phyloP scores from a whole-genome alignment of 768 basidiomycete genomes.

The Auricularia heimuer region DNA sequence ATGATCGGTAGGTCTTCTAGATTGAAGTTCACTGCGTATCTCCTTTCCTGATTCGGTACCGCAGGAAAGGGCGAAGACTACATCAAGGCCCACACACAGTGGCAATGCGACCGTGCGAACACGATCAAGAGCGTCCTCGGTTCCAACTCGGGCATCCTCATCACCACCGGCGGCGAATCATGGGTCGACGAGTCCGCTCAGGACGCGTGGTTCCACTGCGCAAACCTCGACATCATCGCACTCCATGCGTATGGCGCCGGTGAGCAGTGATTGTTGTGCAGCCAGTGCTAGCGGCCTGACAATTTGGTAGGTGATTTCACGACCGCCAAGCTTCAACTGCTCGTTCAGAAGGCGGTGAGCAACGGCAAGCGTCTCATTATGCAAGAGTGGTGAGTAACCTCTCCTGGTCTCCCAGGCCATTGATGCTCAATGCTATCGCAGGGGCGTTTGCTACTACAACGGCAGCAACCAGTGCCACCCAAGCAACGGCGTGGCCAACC shows the following conservation, averaged over 20 bases:
- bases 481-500: constrained; percentile 14
- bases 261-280: constrained; percentile 13
- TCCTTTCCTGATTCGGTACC: background rate
- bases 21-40: background rate
- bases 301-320: constrained; percentile 3
- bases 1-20: constrained; percentile 19
- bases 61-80: constrained; percentile 16
- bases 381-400: background rate
- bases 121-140: constrained; percentile 17
- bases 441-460: constrained; percentile 22
- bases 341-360: constrained; percentile 27
- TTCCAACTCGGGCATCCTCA: constrained; percentile 19
- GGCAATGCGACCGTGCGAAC: constrained; percentile 22
- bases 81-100: constrained; percentile 9
- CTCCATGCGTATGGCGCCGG: constrained; percentile 29
- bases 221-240: constrained; percentile 25
- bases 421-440: background rate
- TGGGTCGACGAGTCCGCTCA: constrained; percentile 21
- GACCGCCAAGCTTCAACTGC: constrained; percentile 23
- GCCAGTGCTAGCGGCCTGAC: too few relatives aligned
- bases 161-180: constrained; percentile 22
- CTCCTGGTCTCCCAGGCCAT: background rate
- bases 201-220: constrained; percentile 16
- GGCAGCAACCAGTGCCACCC: constrained; percentile 21
- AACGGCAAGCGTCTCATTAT: constrained; percentile 19